Conservation (phyloP, 108 stramenopile species). For the Nitzschia palea region DNA sequence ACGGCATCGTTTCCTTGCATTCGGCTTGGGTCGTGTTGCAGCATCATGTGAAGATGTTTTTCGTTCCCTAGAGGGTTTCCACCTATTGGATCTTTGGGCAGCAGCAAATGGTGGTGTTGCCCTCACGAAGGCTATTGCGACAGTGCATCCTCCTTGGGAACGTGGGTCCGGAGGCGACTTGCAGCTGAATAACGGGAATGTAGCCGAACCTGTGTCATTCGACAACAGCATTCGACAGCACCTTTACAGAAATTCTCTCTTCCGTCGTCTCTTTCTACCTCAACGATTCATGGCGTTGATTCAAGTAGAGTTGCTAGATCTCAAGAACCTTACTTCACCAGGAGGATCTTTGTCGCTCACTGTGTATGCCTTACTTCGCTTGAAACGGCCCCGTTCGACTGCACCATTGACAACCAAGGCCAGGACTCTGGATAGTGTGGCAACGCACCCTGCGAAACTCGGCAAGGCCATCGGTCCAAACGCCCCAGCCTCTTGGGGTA, state of each 20-base stretch:
- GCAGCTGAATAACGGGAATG: conserved; percentile 51
- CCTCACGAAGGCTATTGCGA: conserved; percentile 77
- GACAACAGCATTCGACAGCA: conserved; percentile 78
- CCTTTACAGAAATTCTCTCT: conserved; percentile 82
- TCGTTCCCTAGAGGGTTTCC: conserved; percentile 59
- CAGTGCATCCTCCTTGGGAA: conserved; percentile 86
- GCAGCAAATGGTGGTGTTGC: conserved; percentile 59
- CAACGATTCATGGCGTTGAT: conserved; percentile 89
- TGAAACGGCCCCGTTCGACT: conserved; percentile 61
- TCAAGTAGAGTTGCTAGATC: conserved; percentile 91
- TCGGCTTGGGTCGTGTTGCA: conserved; percentile 60
- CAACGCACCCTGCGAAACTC: conserved; percentile 71
- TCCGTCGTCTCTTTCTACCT: conserved; percentile 74
- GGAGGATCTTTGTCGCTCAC: conserved; percentile 78
- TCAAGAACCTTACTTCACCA: conserved; percentile 94
- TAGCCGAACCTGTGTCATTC: conserved; percentile 54
- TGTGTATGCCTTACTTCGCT: conserved; percentile 77
- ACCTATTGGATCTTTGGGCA: conserved; percentile 73
- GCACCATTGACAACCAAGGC: conserved; percentile 80
- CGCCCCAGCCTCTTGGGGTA: conserved; percentile 90
- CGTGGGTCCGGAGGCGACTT: conserved; percentile 78
- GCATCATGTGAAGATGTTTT: conserved; percentile 58
- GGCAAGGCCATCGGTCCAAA: conserved; percentile 83
- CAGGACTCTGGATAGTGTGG: conserved; percentile 74
- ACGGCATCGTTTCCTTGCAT: conserved; percentile 56